Conservation (phyloP, 169 alveolate genomes). For the Eimeria nieschulzi region DNA sequence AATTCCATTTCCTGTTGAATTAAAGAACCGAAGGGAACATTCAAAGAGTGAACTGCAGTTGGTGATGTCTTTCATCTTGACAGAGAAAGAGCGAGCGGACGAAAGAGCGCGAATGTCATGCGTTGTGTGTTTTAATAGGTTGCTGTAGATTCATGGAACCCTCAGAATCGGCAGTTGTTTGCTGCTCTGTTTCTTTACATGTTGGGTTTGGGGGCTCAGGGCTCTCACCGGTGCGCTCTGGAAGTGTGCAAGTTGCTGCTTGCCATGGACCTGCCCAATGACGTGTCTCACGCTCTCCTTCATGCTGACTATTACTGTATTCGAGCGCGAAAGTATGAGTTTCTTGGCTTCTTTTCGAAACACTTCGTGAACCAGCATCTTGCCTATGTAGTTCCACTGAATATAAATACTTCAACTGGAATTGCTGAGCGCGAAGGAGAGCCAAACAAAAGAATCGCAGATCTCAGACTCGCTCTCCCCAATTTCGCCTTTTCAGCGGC, state of each 20-base stretch:
- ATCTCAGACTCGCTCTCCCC: slow-evolving; percentile 35
- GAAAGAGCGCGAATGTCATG: no score
- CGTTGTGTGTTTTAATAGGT: slow-evolving; percentile 23
- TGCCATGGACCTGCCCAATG: slow-evolving; percentile 45
- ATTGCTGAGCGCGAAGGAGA: neutral
- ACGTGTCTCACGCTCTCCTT: slow-evolving; percentile 51
- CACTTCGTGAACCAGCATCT: slow-evolving; percentile 18
- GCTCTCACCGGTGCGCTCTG: slow-evolving; percentile 31
- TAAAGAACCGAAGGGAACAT: no score
- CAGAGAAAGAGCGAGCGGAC: no score
- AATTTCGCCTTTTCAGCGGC: slow-evolving; percentile 67
- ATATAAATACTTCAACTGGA: neutral
- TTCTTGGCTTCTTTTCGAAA: slow-evolving; percentile 8
- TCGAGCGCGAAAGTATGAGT: slow-evolving; percentile 42
- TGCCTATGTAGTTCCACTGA: neutral
- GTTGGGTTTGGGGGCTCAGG: slow-evolving; percentile 35
- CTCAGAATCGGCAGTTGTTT: slow-evolving; percentile 24
- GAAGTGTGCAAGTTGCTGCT: slow-evolving; percentile 61
- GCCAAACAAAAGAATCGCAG: neutral
- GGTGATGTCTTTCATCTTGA: no score
- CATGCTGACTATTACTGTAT: slow-evolving; percentile 42
- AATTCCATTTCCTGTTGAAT: no score
- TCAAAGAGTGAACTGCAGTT: no score
- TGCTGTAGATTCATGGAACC: slow-evolving; percentile 43
- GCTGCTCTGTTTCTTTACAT: neutral